These are phyloP conservation scores for Diversispora epigaea DNA, from an alignment of 192 early-diverging fungal genomes.

Conservation along the genomic window DNA sequence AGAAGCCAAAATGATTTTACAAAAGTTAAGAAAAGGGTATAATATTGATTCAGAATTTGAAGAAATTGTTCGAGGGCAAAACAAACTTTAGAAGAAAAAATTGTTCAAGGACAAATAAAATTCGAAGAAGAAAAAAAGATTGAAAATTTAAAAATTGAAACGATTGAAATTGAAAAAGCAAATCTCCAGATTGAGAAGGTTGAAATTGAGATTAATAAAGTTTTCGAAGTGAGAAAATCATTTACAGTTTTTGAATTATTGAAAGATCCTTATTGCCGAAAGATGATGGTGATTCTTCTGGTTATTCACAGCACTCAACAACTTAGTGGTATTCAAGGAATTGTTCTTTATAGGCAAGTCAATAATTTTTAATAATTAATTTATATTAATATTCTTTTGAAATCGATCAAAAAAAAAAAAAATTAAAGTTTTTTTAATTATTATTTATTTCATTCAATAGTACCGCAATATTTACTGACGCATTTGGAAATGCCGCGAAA, in stretches of 20 bases:
- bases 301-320: slow-evolving; percentile 77
- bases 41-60: slow-evolving; percentile 63
- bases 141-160: neutral
- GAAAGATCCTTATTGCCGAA: slow-evolving; percentile 39
- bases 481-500: slow-evolving; percentile 55
- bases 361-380: neutral
- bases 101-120: neutral
- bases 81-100: slow-evolving; percentile 36
- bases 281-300: slow-evolving; percentile 63
- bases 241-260: neutral
- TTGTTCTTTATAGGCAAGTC: slow-evolving; percentile 69
- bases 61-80: slow-evolving; percentile 58
- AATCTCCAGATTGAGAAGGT: neutral
- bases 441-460: slow-evolving; percentile 15
- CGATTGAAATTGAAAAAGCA: too few relatives aligned
- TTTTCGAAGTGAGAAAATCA: neutral
- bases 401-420: neutral
- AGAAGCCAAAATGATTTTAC: slow-evolving; percentile 56
- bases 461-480: slow-evolving; percentile 76
- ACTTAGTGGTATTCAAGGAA: slow-evolving; percentile 81
- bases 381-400: too few relatives aligned
- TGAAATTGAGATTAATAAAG: neutral
- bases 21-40: slow-evolving; percentile 49
- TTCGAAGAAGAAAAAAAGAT: neutral
- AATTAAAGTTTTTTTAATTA: neutral